A percentile compares a stretch with the other conserved stretches of the same genome.
Conservation (phyloP, 495 filamentous ascomycete species). For the Opeltia flavorubescens region DNA sequence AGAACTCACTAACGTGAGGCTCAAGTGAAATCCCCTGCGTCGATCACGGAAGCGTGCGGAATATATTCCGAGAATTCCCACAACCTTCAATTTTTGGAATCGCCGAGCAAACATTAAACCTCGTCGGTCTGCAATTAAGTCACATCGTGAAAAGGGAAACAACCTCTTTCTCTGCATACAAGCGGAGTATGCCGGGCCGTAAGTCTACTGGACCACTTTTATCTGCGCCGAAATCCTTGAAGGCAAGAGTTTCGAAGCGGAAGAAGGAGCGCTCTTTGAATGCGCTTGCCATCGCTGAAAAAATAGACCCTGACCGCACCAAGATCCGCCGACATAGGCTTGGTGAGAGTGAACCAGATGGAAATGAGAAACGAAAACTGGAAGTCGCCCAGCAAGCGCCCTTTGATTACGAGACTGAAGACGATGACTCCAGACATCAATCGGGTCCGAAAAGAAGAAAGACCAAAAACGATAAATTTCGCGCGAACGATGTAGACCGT, state of each 20-base stretch:
- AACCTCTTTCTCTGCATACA: too few relatives aligned
- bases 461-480: slow-evolving; percentile 16
- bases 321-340: slow-evolving; percentile 43
- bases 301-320: slow-evolving; percentile 35
- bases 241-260: slow-evolving; percentile 27
- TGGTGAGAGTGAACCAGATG: slow-evolving; percentile 38
- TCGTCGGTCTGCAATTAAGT: too few relatives aligned
- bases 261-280: slow-evolving; percentile 52
- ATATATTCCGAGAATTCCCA: neutral
- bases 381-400: slow-evolving; percentile 26
- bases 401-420: slow-evolving; percentile 38
- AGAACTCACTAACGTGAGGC: slow-evolving; percentile 1
- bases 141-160: too few relatives aligned
- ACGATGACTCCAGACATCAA: slow-evolving; percentile 26
- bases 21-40: too few relatives aligned
- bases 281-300: slow-evolving; percentile 72
- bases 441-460: slow-evolving; percentile 32
- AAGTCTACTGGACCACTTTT: slow-evolving; percentile 42
- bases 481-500: slow-evolving; percentile 21
- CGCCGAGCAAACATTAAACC: too few relatives aligned
- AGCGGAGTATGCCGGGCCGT: slow-evolving; percentile 66
- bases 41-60: too few relatives aligned
- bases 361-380: slow-evolving; percentile 29
- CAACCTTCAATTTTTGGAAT: too few relatives aligned
- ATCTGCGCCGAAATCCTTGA: slow-evolving; percentile 17